Conservation (phyloP, 306 rosid species). For the Cicer cuneatum region DNA sequence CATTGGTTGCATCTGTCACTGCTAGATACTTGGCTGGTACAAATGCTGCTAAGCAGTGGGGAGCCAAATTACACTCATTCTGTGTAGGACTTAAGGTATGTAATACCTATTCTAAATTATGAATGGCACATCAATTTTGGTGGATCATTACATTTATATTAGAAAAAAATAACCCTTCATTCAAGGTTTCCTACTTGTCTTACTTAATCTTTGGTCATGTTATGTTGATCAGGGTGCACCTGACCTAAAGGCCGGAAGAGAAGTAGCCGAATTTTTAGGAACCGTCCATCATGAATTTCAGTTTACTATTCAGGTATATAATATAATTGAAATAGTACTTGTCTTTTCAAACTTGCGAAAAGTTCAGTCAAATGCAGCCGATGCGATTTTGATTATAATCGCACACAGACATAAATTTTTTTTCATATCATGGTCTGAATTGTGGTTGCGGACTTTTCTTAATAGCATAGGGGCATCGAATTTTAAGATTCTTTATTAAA, state of each 20-base stretch:
- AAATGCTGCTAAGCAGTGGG: constrained; percentile 91
- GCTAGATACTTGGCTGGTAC: constrained; percentile 83
- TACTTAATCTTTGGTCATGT: constrained; percentile 1
- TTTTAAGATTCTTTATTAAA: neutral
- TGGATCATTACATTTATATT: neutral
- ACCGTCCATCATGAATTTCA: constrained; percentile 89
- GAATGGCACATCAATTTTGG: neutral
- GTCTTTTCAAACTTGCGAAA: neutral
- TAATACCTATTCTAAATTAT: neutral
- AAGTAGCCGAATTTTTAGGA: constrained; percentile 89
- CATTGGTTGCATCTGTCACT: constrained; percentile 90
- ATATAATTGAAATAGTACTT: neutral
- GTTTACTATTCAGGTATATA: constrained; percentile 79
- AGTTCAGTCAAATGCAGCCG: neutral
- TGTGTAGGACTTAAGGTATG: constrained; percentile 90
- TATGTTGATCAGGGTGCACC: constrained; percentile 77
- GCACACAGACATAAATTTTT: neutral
- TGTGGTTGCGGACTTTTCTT: neutral
- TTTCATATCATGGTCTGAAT: neutral
- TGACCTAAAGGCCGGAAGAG: constrained; percentile 91
- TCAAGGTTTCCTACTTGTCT: neutral
- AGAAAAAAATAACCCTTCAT: neutral
- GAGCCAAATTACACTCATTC: constrained; percentile 87
- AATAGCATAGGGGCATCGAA: neutral
- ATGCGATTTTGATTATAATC: neutral